Percentiles rank a stretch among this genome's conserved stretches.
Evolutionary conservation across 768 basidiomycete genomes (phyloP).

Genomic region (Mycena latifolia): DNA sequence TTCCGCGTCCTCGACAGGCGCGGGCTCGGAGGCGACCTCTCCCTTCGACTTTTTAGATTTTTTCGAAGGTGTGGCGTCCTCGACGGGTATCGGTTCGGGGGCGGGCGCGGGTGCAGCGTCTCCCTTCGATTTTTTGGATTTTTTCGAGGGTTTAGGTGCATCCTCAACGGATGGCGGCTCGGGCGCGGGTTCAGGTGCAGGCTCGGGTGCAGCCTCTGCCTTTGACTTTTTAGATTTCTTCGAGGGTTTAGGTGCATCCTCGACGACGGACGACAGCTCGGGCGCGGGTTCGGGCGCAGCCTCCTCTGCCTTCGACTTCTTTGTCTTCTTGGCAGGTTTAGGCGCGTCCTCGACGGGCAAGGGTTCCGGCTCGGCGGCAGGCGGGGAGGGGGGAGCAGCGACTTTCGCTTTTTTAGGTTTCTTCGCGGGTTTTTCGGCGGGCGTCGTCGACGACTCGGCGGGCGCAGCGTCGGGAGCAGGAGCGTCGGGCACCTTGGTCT

Average conservation of each 20-base stretch:
- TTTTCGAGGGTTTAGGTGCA: constrained; percentile 5
- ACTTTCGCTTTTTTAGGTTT: constrained; percentile 20
- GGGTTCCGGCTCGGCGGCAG: neutral
- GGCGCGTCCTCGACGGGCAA: constrained; percentile 1
- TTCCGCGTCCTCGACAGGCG: constrained; percentile 23
- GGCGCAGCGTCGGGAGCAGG: constrained; percentile 3
- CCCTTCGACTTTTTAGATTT: constrained; percentile 21
- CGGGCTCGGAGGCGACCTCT: neutral
- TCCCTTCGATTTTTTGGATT: neutral
- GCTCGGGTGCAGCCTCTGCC: neutral
- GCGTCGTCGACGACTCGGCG: constrained; percentile 3
- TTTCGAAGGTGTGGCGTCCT: constrained; percentile 7
- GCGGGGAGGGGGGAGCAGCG: too few relatives aligned
- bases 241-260: constrained; percentile 2
- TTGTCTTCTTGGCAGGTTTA: constrained; percentile 19
- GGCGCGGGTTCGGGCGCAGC: constrained; percentile 24
- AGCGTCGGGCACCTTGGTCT: neutral
- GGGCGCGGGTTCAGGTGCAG: constrained; percentile 19
- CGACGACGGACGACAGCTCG: constrained; percentile 14
- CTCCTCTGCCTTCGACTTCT: constrained; percentile 43
- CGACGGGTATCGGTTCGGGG: constrained; percentile 9
- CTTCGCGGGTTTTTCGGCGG: neutral
- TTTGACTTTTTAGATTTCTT: constrained; percentile 19
- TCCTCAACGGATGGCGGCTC: constrained; percentile 10
- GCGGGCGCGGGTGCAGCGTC: neutral